Percentiles rank a stretch among this genome's conserved stretches.
Conservation (phyloP, 2,329 filamentous ascomycete genomes). For the Delphinella strobiligena region DNA sequence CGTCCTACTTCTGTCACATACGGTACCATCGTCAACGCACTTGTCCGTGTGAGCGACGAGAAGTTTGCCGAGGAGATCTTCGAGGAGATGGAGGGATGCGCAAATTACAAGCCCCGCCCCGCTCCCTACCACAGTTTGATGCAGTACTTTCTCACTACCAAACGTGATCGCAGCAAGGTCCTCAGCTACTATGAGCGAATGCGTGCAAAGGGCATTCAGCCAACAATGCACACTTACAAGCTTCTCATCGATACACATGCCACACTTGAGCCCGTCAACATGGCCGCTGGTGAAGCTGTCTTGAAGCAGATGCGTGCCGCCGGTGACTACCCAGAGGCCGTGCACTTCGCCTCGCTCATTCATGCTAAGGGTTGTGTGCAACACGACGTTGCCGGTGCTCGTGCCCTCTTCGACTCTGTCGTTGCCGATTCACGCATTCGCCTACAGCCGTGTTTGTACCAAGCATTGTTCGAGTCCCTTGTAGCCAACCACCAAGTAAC, state of each 20-base stretch:
- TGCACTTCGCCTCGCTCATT: constrained; percentile 91
- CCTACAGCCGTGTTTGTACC: constrained; percentile 78
- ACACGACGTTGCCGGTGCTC: constrained; percentile 79
- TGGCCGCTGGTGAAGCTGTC: constrained; percentile 74
- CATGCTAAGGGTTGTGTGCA: constrained; percentile 91
- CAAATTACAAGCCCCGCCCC: constrained; percentile 95
- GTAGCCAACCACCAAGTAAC: constrained; percentile 83
- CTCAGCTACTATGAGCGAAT: constrained; percentile 92
- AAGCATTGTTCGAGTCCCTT: constrained; percentile 93
- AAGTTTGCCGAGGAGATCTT: constrained; percentile 97
- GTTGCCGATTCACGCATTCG: constrained; percentile 54
- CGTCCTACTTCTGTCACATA: constrained; percentile 96
- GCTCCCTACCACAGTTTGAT: constrained; percentile 99
- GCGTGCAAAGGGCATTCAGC: constrained; percentile 72
- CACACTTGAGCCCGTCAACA: constrained; percentile 82
- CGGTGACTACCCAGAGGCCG: constrained; percentile 71
- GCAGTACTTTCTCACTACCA: constrained; percentile 97
- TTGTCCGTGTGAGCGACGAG: constrained; percentile 94
- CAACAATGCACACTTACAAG: constrained; percentile 95
- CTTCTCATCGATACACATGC: constrained; percentile 91
- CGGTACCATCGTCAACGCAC: constrained; percentile 92
- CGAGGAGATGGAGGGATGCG: constrained; percentile 97
- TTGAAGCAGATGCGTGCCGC: constrained; percentile 64
- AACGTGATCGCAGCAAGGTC: constrained; percentile 90
- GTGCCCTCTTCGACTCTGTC: constrained; percentile 69